Conservation (phyloP, 2,329 filamentous ascomycete species). For the Leptographium galeiforme region DNA sequence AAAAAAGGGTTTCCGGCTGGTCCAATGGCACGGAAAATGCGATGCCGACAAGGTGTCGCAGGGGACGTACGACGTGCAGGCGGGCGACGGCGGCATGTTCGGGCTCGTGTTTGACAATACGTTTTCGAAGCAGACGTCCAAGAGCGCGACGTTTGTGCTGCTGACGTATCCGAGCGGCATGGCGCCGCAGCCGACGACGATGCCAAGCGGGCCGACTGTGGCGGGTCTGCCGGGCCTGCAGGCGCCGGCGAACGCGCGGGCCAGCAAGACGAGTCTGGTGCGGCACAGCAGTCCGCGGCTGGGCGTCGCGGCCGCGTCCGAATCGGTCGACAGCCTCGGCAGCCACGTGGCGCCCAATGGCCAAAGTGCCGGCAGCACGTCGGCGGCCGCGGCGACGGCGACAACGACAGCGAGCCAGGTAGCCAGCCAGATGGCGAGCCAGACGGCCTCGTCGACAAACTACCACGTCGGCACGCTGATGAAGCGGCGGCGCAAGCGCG, state of each 20-base stretch:
- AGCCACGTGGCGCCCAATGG: slow-evolving; percentile 36
- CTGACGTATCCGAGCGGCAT: slow-evolving; percentile 81
- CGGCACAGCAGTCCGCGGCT: slow-evolving; percentile 29
- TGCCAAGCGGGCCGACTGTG: too few species aligned
- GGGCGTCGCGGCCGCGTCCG: slow-evolving; percentile 23
- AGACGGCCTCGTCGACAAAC: slow-evolving; percentile 22
- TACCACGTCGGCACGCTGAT: slow-evolving; percentile 76
- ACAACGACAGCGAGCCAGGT: slow-evolving; percentile 7
- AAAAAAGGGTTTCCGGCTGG: slow-evolving; percentile 53
- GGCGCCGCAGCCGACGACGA: slow-evolving; percentile 60
- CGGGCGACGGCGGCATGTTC: slow-evolving; percentile 77
- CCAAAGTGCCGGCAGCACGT: not conserved
- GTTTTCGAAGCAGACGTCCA: slow-evolving; percentile 89
- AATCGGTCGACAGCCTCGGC: slow-evolving; percentile 48
- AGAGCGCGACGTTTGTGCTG: slow-evolving; percentile 88
- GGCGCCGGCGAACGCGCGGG: slow-evolving; percentile 15
- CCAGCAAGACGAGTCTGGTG: slow-evolving; percentile 39
- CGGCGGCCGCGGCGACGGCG: not conserved
- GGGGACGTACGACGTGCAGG: slow-evolving; percentile 69
- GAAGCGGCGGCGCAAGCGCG: slow-evolving; percentile 85
- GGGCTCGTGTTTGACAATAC: slow-evolving; percentile 97
- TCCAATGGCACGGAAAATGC: slow-evolving; percentile 87
- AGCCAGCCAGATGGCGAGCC: not conserved
- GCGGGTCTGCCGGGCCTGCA: slow-evolving; percentile 46
- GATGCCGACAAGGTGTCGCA: slow-evolving; percentile 92